A percentile compares a stretch with the other conserved stretches of the same genome.
Conservation (phyloP, 2,329 filamentous ascomycete genomes). For the Zymoseptoria tritici region DNA sequence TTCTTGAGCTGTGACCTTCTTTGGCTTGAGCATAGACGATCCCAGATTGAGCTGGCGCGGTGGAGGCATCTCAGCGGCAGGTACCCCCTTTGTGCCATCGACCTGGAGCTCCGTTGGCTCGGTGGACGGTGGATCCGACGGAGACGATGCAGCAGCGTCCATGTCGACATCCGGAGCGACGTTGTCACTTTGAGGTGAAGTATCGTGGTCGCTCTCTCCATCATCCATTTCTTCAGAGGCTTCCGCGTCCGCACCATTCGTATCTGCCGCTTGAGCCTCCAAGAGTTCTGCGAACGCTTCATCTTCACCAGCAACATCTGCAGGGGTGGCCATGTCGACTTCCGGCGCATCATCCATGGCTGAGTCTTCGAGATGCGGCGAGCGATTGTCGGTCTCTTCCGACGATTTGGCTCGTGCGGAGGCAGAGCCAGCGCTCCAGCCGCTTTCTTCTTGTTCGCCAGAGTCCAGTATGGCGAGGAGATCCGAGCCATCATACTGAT, state of each 20-base stretch:
- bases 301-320: too few relatives aligned
- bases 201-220: not conserved
- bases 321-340: too few relatives aligned
- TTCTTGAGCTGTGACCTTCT: not conserved
- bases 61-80: not conserved
- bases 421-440: not conserved
- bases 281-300: too few relatives aligned
- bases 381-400: not conserved
- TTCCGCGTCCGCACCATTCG: not conserved
- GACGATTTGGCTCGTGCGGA: not conserved
- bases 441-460: not conserved
- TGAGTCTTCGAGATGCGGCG: not conserved
- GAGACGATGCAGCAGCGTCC: not conserved
- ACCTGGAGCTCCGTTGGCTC: not conserved
- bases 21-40: not conserved
- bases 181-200: not conserved
- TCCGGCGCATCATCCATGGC: not conserved
- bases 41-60: not conserved
- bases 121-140: not conserved
- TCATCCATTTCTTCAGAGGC: not conserved
- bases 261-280: not conserved
- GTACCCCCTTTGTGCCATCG: not conserved
- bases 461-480: not conserved
- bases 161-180: not conserved
- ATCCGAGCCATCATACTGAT: not conserved